These are phyloP conservation scores for Achlya hypogyna DNA, from an alignment of 352 stramenopile genomes.

Conservation along the genomic window DNA sequence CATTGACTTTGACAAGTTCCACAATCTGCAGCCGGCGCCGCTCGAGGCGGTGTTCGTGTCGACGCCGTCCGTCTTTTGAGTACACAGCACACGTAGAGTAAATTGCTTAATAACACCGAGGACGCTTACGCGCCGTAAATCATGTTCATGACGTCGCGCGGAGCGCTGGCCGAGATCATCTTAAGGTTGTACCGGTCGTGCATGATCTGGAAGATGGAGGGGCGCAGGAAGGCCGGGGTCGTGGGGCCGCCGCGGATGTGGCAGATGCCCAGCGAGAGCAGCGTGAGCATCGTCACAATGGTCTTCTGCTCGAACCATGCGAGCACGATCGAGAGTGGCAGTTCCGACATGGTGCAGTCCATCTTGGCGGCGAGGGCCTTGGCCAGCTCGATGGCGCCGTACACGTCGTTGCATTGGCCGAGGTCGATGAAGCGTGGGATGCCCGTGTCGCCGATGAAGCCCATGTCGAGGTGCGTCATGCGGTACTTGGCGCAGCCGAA, in stretches of 20 bases:
- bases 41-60: not conserved
- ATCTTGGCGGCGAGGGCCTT: constrained; percentile 51
- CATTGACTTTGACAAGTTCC: constrained; percentile 82
- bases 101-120: not conserved
- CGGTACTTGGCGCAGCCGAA: constrained; percentile 45
- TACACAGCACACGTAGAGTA: no score
- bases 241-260: constrained; percentile 59
- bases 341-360: constrained; percentile 47
- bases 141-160: constrained; percentile 42
- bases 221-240: constrained; percentile 50
- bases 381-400: constrained; percentile 52
- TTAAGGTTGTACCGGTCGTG: constrained; percentile 54
- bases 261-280: constrained; percentile 55
- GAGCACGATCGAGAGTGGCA: constrained; percentile 43
- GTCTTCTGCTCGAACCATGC: constrained; percentile 71
- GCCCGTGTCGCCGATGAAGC: constrained; percentile 35
- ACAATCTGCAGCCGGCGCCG: constrained; percentile 53
- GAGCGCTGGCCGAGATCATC: constrained; percentile 31
- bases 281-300: constrained; percentile 51
- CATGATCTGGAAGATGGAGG: constrained; percentile 44
- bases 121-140: constrained; percentile 21
- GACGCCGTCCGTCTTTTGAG: constrained; percentile 8
- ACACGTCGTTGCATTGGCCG: constrained; percentile 69
- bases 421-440: constrained; percentile 64
- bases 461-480: constrained; percentile 27